Evolutionary conservation across 306 rosid genomes (phyloP).

Genomic region (Sicyos edulis): DNA sequence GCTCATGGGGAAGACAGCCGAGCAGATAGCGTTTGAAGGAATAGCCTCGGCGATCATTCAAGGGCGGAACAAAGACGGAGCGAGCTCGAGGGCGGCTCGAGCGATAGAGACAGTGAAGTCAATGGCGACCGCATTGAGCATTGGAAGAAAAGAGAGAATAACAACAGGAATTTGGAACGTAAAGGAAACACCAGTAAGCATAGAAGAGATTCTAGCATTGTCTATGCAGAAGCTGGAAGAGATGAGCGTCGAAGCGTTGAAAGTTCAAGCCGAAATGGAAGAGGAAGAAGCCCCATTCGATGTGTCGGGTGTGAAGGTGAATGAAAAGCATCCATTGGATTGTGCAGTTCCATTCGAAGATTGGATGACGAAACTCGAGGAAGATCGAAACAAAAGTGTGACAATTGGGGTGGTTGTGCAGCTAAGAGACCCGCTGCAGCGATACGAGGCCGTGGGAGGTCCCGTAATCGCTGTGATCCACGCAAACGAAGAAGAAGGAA

Average conservation of each 20-base stretch:
- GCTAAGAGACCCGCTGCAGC: conserved; percentile 68
- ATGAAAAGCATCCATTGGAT: conserved; percentile 34
- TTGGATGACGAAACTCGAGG: conserved; percentile 47
- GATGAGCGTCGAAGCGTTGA: conserved; percentile 71
- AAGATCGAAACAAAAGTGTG: conserved; percentile 24
- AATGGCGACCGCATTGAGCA: conserved; percentile 53
- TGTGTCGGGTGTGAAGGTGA: conserved; percentile 46
- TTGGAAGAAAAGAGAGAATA: conserved; percentile 74
- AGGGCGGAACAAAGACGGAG: conserved; percentile 88
- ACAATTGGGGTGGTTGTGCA: conserved; percentile 55
- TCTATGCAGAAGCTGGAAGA: conserved; percentile 72
- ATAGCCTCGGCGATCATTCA: conserved; percentile 80
- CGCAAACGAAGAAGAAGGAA: conserved; percentile 30
- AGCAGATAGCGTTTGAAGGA: conserved; percentile 94
- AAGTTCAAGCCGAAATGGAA: conserved; percentile 70
- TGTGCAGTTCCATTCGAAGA: conserved; percentile 58
- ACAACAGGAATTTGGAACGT: conserved; percentile 81
- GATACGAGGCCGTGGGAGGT: conserved; percentile 79
- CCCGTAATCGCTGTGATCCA: conserved; percentile 58
- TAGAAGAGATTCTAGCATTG: conserved; percentile 57
- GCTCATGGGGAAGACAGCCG: conserved; percentile 79
- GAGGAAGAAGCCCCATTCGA: conserved; percentile 95
- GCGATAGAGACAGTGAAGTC: conserved; percentile 55
- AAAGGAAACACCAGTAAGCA: conserved; percentile 45
- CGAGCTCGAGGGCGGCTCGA: conserved; percentile 77